These are phyloP conservation scores for Aspergillus heteromorphus DNA, from an alignment of 495 filamentous ascomycete species.

Conservation along the genomic window DNA sequence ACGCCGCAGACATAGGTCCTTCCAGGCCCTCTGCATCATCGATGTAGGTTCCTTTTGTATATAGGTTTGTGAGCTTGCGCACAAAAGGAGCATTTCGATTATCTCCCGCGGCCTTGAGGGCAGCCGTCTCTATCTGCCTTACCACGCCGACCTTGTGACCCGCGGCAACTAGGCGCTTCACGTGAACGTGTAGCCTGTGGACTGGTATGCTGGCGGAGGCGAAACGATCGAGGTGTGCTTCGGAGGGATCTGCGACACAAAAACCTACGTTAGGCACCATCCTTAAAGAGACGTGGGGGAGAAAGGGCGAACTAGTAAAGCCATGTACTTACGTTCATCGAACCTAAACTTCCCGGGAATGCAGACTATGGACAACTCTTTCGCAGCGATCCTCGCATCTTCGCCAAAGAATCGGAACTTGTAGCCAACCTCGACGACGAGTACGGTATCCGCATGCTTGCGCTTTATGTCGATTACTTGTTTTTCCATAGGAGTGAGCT, in stretches of 20 bases:
- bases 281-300: not conserved
- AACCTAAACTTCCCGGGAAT: slow-evolving; percentile 94
- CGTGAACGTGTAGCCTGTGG: slow-evolving; percentile 88
- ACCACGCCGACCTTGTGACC: slow-evolving; percentile 97
- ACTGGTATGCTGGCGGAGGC: slow-evolving; percentile 94
- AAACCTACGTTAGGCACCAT: not conserved
- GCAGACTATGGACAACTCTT: slow-evolving; percentile 90
- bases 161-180: slow-evolving; percentile 85
- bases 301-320: not conserved
- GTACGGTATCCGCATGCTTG: slow-evolving; percentile 80
- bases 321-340: slow-evolving; percentile 65
- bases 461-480: slow-evolving; percentile 92
- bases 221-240: slow-evolving; percentile 88
- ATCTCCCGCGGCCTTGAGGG: slow-evolving; percentile 91
- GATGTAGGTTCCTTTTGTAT: slow-evolving; percentile 97
- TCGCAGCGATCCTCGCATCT: slow-evolving; percentile 84
- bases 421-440: slow-evolving; percentile 94
- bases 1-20: slow-evolving; percentile 36
- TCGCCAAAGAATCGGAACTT: slow-evolving; percentile 99
- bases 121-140: slow-evolving; percentile 95
- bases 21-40: slow-evolving; percentile 86
- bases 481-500: slow-evolving; percentile 91
- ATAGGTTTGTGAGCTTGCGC: slow-evolving; percentile 90
- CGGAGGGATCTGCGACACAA: slow-evolving; percentile 59
- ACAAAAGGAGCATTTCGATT: slow-evolving; percentile 91